Conservation (phyloP, 257 asterid species). For the Solanum gracilifrons region DNA sequence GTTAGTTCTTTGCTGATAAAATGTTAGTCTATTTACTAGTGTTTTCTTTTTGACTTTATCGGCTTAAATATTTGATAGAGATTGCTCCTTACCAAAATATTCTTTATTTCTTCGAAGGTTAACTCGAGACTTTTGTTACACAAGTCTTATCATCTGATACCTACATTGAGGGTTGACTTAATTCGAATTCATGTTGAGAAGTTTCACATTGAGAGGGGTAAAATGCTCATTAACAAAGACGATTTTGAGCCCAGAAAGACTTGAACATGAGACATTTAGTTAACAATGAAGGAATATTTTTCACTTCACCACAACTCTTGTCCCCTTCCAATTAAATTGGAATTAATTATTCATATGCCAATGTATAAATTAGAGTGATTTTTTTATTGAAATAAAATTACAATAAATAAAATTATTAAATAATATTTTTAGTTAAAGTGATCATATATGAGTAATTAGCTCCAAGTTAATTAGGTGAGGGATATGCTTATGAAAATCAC, state of each 20-base stretch:
- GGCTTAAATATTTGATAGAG: neutral
- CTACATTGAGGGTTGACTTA: too few relatives aligned
- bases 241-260: too few relatives aligned
- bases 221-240: too few relatives aligned
- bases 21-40: neutral
- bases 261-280: too few relatives aligned
- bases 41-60: neutral
- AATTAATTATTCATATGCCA: neutral
- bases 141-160: too few relatives aligned
- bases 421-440: neutral
- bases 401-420: neutral
- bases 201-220: too few relatives aligned
- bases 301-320: too few relatives aligned
- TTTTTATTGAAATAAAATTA: neutral
- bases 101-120: neutral
- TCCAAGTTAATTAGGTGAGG: too few relatives aligned
- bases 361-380: neutral
- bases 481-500: neutral
- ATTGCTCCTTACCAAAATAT: neutral
- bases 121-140: neutral
- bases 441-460: too few relatives aligned
- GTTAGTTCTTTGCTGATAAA: neutral
- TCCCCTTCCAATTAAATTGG: too few relatives aligned
- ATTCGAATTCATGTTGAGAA: too few relatives aligned
- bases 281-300: too few relatives aligned